Evolutionary conservation across 192 early-diverging fungal species (phyloP), one percentile per base, ranked within the genome.

Genomic region (Ramicandelaber brevisporus): DNA sequence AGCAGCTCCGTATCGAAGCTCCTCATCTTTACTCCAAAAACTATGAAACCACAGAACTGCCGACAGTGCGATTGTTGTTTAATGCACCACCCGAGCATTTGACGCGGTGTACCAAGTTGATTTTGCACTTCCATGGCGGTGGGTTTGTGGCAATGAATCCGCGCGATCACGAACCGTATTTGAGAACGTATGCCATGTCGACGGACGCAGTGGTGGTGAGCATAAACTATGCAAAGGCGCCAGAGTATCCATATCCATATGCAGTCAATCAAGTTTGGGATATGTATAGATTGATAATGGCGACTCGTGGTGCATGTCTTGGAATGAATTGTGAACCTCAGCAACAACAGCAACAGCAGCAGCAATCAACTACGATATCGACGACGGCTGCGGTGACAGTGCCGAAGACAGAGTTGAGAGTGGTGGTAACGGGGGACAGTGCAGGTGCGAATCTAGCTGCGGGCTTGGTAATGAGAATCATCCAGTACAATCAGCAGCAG

Each of bases 141-240:
- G 89, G 89, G 9, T 96, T 90, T 41, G 75, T 87, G 3, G 44
- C 70, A n/a, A 85, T 89, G 81, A 61, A 63, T 6, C 89, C 89
- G 14, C 51, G 46, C 8, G 73, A 76, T 32, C 89, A 96, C 27
- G 71, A 78, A 31, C 82, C 88, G 33, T 74, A 84, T 36, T 34
- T 84, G 21, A 63, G 74, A 16, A 49, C 48, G 1, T 89, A 77
- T 77, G 80, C 86, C n/a, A 52, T 57, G 13, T 50, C 54, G 20
- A 74, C 72, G 1, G 50, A 55, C 6, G 40, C 77, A 0, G 73
- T 80, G 1, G 65, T 96, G 6, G 41, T 85, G 17, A 68, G 67
- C 31, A 55, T 96, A 25, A 67, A 96, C 38, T 96, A 96, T 33
- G 80, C 74, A 29, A 96, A 96, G 47, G 81, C 84, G 4, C 90